phyloP scores from a whole-genome alignment of 2,329 filamentous ascomycete species.

The Aspergillus sp. region DNA sequence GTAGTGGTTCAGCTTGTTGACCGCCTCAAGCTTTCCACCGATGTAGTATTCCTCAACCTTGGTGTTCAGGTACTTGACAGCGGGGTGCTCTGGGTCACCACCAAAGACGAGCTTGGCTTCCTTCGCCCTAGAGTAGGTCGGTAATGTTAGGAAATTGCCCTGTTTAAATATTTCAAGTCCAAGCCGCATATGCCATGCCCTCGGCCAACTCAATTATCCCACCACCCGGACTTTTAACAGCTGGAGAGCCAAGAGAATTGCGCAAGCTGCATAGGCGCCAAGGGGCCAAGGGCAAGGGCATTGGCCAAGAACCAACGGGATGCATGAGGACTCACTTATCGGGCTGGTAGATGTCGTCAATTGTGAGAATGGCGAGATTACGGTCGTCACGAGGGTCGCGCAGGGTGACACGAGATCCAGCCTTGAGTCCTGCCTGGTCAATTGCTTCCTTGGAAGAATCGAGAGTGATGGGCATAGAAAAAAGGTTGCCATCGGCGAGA shows the following conservation, averaged over 20 bases:
- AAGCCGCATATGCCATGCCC: neutral
- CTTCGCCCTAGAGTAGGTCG: constrained; percentile 59
- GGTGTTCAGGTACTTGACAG: constrained; percentile 83
- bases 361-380: constrained; percentile 90
- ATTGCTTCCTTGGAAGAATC: constrained; percentile 77
- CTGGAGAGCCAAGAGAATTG: constrained; percentile 1
- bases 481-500: constrained; percentile 83
- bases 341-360: constrained; percentile 92
- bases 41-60: constrained; percentile 85
- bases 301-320: constrained; percentile 1
- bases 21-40: constrained; percentile 91
- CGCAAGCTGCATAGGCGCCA: neutral
- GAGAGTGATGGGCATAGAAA: constrained; percentile 95
- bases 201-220: neutral
- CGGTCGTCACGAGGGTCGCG: constrained; percentile 95
- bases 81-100: constrained; percentile 86
- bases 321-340: constrained; percentile 71
- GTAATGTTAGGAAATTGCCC: constrained; percentile 22
- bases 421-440: constrained; percentile 71
- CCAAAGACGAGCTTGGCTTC: constrained; percentile 96
- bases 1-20: constrained; percentile 96
- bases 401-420: constrained; percentile 79
- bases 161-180: constrained; percentile 23
- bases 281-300: neutral
- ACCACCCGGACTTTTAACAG: neutral